phyloP scores from a whole-genome alignment of 139 green algal genomes.

The Pleodorina starrii region DNA sequence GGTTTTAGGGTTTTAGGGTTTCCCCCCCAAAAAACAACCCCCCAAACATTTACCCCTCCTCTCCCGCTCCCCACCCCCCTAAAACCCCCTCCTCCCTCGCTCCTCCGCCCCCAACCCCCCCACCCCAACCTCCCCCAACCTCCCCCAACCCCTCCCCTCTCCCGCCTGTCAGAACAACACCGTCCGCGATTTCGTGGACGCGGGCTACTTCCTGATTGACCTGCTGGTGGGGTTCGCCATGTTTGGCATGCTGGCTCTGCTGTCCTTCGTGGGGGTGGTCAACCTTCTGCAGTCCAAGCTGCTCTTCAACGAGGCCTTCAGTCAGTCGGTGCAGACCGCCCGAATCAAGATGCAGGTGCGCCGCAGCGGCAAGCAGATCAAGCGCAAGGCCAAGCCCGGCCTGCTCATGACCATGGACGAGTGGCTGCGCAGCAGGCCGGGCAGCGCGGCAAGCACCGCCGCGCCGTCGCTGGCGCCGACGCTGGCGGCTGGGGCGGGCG shows the following conservation, averaged over 20 bases:
- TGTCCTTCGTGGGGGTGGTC: conserved; percentile 36
- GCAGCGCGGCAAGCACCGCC: neutral
- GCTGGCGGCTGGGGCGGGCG: neutral
- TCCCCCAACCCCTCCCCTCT: no score
- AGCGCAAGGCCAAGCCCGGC: conserved; percentile 31
- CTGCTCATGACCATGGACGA: conserved; percentile 41
- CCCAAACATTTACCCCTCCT: neutral
- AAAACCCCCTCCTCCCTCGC: no score
- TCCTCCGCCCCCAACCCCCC: no score
- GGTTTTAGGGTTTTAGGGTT: no score
- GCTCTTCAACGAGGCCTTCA: conserved; percentile 52
- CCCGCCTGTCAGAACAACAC: conserved; percentile 56
- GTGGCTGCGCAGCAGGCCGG: conserved; percentile 32
- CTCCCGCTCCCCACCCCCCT: neutral
- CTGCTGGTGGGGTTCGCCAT: conserved; percentile 27
- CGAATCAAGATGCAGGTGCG: conserved; percentile 34
- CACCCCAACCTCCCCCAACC: no score
- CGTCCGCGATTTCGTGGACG: conserved; percentile 39
- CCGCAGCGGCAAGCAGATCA: conserved; percentile 44
- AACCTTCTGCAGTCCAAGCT: conserved; percentile 47
- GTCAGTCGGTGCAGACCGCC: conserved; percentile 39
- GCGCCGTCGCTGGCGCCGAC: conserved; percentile 8
- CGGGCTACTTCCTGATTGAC: conserved; percentile 41
- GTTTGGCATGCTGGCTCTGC: conserved; percentile 25
- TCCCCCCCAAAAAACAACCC: no score